These are phyloP conservation scores for Boletus rubropictus DNA, from an alignment of 768 basidiomycete species.

Conservation along the genomic window DNA sequence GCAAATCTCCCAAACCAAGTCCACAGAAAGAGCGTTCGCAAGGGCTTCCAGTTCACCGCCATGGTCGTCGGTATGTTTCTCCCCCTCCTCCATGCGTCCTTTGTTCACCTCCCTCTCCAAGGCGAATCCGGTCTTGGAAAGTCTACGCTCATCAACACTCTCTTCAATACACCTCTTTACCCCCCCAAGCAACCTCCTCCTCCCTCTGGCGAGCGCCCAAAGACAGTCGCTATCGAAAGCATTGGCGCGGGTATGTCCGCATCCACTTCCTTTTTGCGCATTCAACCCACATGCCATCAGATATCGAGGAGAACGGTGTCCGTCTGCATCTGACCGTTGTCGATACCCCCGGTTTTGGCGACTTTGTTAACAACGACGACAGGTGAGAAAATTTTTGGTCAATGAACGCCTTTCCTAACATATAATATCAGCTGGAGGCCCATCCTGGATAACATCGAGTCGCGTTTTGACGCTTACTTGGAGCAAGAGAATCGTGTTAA, in stretches of 20 bases:
- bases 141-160: conserved; percentile 97
- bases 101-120: conserved; percentile 29
- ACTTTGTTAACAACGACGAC: conserved; percentile 99
- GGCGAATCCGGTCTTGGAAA: conserved; percentile 98
- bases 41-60: conserved; percentile 97
- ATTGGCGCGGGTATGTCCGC: conserved; percentile 81
- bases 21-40: conserved; percentile 95
- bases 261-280: neutral
- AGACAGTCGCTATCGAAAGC: conserved; percentile 97
- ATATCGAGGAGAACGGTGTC: conserved; percentile 98
- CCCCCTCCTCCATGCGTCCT: conserved; percentile 12
- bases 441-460: conserved; percentile 96
- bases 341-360: conserved; percentile 98
- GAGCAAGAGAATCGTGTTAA: conserved; percentile 99
- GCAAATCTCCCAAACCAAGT: conserved; percentile 99
- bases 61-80: conserved; percentile 93
- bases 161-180: conserved; percentile 96
- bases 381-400: conserved; percentile 49
- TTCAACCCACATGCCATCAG: conserved; percentile 41
- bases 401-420: conserved; percentile 13
- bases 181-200: conserved; percentile 79
- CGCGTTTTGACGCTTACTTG: conserved; percentile 94
- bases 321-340: conserved; percentile 97
- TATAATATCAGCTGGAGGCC: conserved; percentile 80
- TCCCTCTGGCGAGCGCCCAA: conserved; percentile 80